Base-by-base conservation (phyloP, 176 grass and related monocot genomes). In the Lolium multiflorum region DNA sequence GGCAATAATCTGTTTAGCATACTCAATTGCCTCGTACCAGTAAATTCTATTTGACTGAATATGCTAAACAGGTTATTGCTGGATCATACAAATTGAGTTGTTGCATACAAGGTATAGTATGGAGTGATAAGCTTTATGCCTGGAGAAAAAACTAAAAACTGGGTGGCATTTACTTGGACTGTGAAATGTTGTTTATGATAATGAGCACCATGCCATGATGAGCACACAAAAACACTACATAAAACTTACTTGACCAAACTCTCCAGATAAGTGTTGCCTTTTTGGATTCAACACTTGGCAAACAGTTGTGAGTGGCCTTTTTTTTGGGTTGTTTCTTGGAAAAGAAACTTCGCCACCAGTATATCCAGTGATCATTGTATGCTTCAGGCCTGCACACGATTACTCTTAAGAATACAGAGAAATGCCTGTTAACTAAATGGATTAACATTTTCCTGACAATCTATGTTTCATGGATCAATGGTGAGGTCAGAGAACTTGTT, bases 121-220 rank as follows among this genome's bases (percentile, higher is more conserved):
- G 39, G 39, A 47, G 48, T 47, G 61, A 64, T 64, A 28, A 64
- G 4, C 3, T 46, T 46, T 71, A 46, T 46, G 39, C 37, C 39
- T 21, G 41, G 66, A 35, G 28, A 68, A 5, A 8, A 47, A 71
- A 72, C 18, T 72, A 48, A n/a, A n/a, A 71, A 64, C 24, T 20
- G 2, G 31, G 9, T 71, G 3, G 39, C 10, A 11, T 6, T 16
- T 74, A 48, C 43, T 74, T 74, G 7, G 11, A 74, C n/a, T 51
- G 13, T 74, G 21, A 51, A 74, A 74, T 74, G 44, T 7, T 50
- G 46, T 39, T 74, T 7, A 74, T 51, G 21, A 51, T 74, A 74
- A 48, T 7, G 18, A 15, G 71, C 71, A 74, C 4, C 28, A 28
- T 28, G 28, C 28, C 28, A 28, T 28, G 28, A 28, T 28, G 28